Percentiles rank a stretch among this genome's conserved stretches.
Evolutionary conservation across 371 early-diverging fungal genomes (phyloP).

Genomic region (Mucor piriformis): DNA sequence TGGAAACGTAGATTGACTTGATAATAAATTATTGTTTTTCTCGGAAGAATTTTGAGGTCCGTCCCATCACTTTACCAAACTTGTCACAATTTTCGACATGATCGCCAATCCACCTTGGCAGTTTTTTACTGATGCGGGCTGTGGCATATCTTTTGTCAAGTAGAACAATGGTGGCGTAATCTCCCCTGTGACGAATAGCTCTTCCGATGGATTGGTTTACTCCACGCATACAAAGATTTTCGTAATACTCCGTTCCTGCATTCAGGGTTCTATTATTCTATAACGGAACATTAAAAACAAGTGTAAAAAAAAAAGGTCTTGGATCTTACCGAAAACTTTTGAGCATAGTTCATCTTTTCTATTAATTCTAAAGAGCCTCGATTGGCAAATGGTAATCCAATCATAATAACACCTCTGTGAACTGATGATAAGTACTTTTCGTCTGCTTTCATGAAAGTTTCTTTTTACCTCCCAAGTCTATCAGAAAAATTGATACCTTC

Average conservation of each 20-base stretch:
- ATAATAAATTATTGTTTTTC: conserved; percentile 17
- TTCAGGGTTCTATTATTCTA: conserved; percentile 9
- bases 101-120: conserved; percentile 71
- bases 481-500: conserved; percentile 98
- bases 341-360: conserved; percentile 76
- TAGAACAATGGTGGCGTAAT: conserved; percentile 79
- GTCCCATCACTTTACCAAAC: conserved; percentile 56
- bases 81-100: conserved; percentile 53
- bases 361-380: conserved; percentile 69
- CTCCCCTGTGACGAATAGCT: conserved; percentile 87
- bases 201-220: conserved; percentile 98
- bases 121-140: conserved; percentile 53
- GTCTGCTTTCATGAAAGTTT: neutral
- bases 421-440: neutral
- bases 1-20: conserved; percentile 19
- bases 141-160: conserved; percentile 71
- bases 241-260: conserved; percentile 79
- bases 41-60: conserved; percentile 55
- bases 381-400: conserved; percentile 90
- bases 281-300: conserved; percentile 1
- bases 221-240: conserved; percentile 93
- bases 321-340: conserved; percentile 30
- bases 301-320: neutral
- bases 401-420: conserved; percentile 78
- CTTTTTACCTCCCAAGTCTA: conserved; percentile 70